These are phyloP conservation scores for Mortierella sp. DNA, from an alignment of 371 early-diverging fungal genomes.

Conservation along the genomic window DNA sequence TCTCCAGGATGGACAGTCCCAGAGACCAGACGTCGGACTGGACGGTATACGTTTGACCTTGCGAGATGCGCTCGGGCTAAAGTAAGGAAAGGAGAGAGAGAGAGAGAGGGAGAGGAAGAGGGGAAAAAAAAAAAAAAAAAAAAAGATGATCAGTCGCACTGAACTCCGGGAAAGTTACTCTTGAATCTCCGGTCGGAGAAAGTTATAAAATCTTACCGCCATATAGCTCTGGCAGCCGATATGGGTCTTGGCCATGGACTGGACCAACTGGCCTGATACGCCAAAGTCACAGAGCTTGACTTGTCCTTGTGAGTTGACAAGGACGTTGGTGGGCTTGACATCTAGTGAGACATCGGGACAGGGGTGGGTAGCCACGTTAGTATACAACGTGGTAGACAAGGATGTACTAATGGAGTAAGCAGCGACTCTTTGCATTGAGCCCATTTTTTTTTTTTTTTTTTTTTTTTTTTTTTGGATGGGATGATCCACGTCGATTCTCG, in stretches of 20 bases:
- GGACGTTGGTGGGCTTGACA: slow-evolving; percentile 95
- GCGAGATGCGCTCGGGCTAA: slow-evolving; percentile 84
- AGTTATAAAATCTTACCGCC: slow-evolving; percentile 71
- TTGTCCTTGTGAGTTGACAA: slow-evolving; percentile 86
- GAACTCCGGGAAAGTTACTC: neutral
- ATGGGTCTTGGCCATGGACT: slow-evolving; percentile 92
- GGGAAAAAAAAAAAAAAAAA: neutral
- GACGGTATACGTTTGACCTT: slow-evolving; percentile 73
- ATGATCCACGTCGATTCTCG: too few species aligned
- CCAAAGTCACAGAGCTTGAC: slow-evolving; percentile 96
- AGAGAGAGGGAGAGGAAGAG: neutral
- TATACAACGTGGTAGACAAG: too few species aligned
- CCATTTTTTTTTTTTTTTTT: too few species aligned
- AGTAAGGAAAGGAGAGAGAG: neutral
- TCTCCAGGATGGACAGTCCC: slow-evolving; percentile 93
- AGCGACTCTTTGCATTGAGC: too few species aligned
- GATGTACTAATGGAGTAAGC: too few species aligned
- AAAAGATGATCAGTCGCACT: neutral
- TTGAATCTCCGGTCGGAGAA: slow-evolving; percentile 7
- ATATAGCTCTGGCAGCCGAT: slow-evolving; percentile 96
- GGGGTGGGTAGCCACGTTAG: too few species aligned
- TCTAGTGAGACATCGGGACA: slow-evolving; percentile 57
- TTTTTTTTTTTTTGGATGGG: too few species aligned
- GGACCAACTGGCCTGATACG: slow-evolving; percentile 87
- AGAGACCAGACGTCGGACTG: slow-evolving; percentile 92